Conservation (phyloP, 345 rosid genomes). For the sweet orange (Citrus sinensis) region DVS_A1.0 CM039162.1:5833001-5833500, state of each 20-base stretch:
- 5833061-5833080: conserved; percentile 19
- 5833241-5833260: conserved; percentile 34
- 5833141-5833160: conserved; percentile 21
- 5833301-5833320: neutral
- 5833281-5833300: conserved; percentile 1
- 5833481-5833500: neutral
- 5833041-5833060: conserved; percentile 29
- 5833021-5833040: conserved; percentile 36
- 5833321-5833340: neutral
- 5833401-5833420: neutral
- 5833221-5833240: conserved; percentile 28
- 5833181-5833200: conserved; percentile 40
- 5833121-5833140: conserved; percentile 56
- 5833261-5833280: neutral
- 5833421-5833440: neutral
- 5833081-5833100: conserved; percentile 63
- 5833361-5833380: neutral
- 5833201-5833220: conserved; percentile 40
- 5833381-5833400: neutral
- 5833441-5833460: neutral
- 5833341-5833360: neutral
- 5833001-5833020: conserved; percentile 57
- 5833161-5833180: conserved; percentile 22
- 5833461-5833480: neutral
- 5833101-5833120: conserved; percentile 89